Base-by-base conservation (phyloP, 768 basidiomycete genomes). In the Kwoniella bestiolae region DNA sequence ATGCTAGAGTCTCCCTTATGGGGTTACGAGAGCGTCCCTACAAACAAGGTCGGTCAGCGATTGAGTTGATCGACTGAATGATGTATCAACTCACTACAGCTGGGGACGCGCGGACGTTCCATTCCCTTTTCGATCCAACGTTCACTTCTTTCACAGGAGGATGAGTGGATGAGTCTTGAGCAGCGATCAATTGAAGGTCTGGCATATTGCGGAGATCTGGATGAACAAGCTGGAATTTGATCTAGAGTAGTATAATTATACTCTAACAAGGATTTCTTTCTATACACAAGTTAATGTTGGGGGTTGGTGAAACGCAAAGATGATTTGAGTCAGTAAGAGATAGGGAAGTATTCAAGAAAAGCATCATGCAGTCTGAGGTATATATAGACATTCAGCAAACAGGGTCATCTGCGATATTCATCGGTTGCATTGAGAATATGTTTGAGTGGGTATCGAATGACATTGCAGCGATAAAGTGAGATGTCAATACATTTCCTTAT, bases 1-100 rank as follows among this genome's bases (percentile, higher is more conserved):
- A 61, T 5, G 77, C 75, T 5, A 80, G 63, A 5, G 76, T 74
- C 6, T 71, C 61, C 1, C 79, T 66, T 57, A 80, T 80, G 12
- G 76, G 76, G 72, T 80, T 80, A n/a, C 66, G 66, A 0, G 76
- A 76, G 35, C 70, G 63, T 14, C 51, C 62, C 78, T 79, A 64
- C n/a, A 16, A 35, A 16, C 18, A 32, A 38, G 6, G 26, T 44
- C 14, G 12, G 38, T 41, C 38, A 50, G 46, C 34, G 38, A 16
- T 28, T 25, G 52, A 41, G 14, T 21, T 1, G 23, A 25, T 31
- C 29, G 31, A 21, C 14, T 41, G 16, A 32, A 16, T 25, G 55
- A 9, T 35, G n/a, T 5, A 25, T 34, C 1, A 16, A 70, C 77
- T 64, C 63, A 76, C 77, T 2, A 74, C 73, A 31, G 68, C 62